Evolutionary conservation across 2,329 filamentous ascomycete genomes (phyloP).

Genomic region (Colletotrichum trifolii): DNA sequence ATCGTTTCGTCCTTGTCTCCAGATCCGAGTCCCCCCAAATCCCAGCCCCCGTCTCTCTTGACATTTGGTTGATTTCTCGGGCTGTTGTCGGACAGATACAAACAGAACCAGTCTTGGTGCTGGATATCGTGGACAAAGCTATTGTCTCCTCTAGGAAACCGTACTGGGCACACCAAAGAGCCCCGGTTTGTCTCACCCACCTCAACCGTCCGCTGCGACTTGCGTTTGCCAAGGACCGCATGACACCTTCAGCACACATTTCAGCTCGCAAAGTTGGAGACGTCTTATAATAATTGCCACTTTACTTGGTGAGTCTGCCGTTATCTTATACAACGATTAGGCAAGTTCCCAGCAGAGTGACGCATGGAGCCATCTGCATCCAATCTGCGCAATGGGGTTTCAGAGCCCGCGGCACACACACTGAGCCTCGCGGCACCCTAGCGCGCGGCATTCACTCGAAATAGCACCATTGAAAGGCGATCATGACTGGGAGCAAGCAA

Average conservation of each 20-base stretch:
- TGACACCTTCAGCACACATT: conserved; percentile 1
- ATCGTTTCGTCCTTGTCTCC: conserved; percentile 1
- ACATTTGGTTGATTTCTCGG: conserved; percentile 17
- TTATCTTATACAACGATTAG: conserved; percentile 19
- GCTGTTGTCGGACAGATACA: conserved; percentile 3
- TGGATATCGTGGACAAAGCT: conserved; percentile 22
- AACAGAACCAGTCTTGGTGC: background rate
- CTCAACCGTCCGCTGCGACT: conserved; percentile 8
- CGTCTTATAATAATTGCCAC: background rate
- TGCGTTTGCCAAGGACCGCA: conserved; percentile 27
- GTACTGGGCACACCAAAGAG: conserved; percentile 4
- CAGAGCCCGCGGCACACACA: conserved; percentile 26
- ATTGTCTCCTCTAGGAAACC: conserved; percentile 11
- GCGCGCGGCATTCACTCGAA: conserved; percentile 35
- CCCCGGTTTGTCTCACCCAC: conserved; percentile 23
- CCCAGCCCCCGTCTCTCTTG: conserved; percentile 8
- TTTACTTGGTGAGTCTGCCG: conserved; percentile 22
- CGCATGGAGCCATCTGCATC: conserved; percentile 15
- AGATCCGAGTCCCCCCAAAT: background rate
- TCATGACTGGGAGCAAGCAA: no score
- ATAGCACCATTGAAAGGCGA: conserved; percentile 23
- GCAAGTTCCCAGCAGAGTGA: conserved; percentile 3
- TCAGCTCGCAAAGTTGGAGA: conserved; percentile 11
- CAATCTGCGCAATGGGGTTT: conserved; percentile 11
- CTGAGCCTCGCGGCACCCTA: conserved; percentile 30